Percentiles rank a stretch among this genome's conserved stretches.
Conservation (phyloP, 805 yeast genomes). For the Sugiyamaella floridensis region DNA sequence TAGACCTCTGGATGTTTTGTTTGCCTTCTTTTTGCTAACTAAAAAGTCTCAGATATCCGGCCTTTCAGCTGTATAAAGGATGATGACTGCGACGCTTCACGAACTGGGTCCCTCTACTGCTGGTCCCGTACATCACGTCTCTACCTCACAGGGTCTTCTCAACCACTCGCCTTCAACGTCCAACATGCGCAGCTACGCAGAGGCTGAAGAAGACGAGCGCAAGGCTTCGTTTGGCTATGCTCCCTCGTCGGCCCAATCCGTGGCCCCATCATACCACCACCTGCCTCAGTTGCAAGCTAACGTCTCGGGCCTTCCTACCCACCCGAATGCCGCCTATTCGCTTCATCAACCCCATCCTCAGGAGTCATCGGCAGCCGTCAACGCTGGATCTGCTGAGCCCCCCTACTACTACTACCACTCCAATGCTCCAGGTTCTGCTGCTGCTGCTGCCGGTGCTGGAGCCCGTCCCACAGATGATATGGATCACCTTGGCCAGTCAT, state of each 20-base stretch:
- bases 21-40: too few relatives aligned
- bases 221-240: conserved; percentile 1
- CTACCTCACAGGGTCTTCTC: background rate
- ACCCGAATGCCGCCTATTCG: background rate
- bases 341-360: background rate
- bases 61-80: background rate
- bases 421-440: background rate
- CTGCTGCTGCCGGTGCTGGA: background rate
- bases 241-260: background rate
- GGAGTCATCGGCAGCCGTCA: background rate
- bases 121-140: background rate
- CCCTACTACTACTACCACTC: conserved; percentile 7
- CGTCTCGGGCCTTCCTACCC: background rate
- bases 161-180: background rate
- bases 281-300: conserved; percentile 3
- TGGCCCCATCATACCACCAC: conserved; percentile 1
- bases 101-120: conserved; percentile 5
- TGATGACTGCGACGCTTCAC: conserved; percentile 12
- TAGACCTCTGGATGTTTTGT: too few relatives aligned
- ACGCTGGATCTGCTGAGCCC: conserved; percentile 1
- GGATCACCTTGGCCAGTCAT: background rate
- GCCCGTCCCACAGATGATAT: background rate
- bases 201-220: background rate
- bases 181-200: background rate
- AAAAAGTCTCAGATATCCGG: too few relatives aligned